Evolutionary conservation across 2,329 filamentous ascomycete species (phyloP), one percentile per base, ranked within the genome.

Genomic region (Pseudonectria foliicola): DNA sequence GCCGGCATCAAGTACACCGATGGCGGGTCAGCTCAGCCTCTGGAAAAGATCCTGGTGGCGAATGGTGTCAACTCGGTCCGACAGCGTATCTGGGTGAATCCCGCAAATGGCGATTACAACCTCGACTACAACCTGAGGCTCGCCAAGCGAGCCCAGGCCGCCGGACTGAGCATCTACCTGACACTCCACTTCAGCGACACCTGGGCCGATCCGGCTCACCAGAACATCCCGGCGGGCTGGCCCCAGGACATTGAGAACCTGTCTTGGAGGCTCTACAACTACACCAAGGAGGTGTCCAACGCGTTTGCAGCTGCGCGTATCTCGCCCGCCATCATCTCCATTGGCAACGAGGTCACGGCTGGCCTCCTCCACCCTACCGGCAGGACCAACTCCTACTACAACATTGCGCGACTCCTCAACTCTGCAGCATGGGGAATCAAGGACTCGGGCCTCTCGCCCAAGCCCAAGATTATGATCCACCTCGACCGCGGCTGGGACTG

Each of bases 401-500:
- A 82, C 54, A 72, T 84, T 23, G 79, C 79, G 0, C 60, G 62
- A 1, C 63, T 87, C 14, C 68, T 86, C 7, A 73, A 82, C 51
- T 77, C 77, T 6, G 81, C 76, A 0, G 67, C 75, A 0, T 71
- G 66, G 38, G 82, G 75, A 3, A 69, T 87, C 49, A 81, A 77
- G 48, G 76, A 82, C 49, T 80, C 75, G 4, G 62, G 58, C 3
- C 60, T 82, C 16, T 56, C 55, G 27, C 65, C 70, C 0, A 68
- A 72, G 42, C 78, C 81, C 2, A 73, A 79, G 53, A 83, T 85
- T 56, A 78, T 86, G 77, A 73, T 86, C 27, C 82, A 86, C 50
- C 67, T 85, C 4, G 80, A 86, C 55, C 81, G 84, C 50, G 82
- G 82, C n/a, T 87, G 80, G 78, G 70, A 81, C 43, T 83, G 75